Evolutionary conservation across 768 basidiomycete genomes (phyloP).

Genomic region (Mycena leptocephala): DNA sequence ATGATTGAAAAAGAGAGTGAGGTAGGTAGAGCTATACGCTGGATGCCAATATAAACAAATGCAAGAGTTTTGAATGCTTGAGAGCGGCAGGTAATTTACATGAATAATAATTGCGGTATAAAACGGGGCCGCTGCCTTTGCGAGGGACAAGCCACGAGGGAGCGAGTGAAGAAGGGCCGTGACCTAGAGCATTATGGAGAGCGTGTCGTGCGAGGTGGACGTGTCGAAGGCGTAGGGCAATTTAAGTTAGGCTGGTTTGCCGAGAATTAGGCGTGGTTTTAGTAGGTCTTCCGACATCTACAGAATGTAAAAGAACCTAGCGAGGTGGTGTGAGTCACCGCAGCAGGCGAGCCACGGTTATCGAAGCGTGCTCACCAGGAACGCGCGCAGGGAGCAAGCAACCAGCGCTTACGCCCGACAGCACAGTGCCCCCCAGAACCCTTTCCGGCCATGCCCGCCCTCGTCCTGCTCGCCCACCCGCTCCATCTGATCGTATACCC

Average conservation of each 20-base stretch:
- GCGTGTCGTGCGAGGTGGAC: constrained; percentile 12
- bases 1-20: constrained; percentile 44
- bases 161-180: constrained; percentile 6
- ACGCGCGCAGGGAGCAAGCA: constrained; percentile 30
- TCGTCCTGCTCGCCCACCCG: constrained; percentile 75
- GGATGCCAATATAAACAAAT: constrained; percentile 37
- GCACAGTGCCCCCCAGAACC: constrained; percentile 78
- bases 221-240: constrained; percentile 28
- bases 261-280: constrained; percentile 37
- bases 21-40: constrained; percentile 36
- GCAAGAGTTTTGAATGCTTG: constrained; percentile 29
- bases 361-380: constrained; percentile 25
- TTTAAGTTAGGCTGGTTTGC: constrained; percentile 31
- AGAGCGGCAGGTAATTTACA: constrained; percentile 22
- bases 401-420: constrained; percentile 71
- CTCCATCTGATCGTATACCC: constrained; percentile 78
- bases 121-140: constrained; percentile 20
- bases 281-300: constrained; percentile 31
- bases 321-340: neutral
- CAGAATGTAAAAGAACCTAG: constrained; percentile 26
- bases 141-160: neutral
- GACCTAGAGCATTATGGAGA: neutral
- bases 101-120: constrained; percentile 10
- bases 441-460: constrained; percentile 70
- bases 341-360: neutral